These are phyloP conservation scores for Exophiala alcalophila DNA, from an alignment of 2,329 filamentous ascomycete genomes.

Conservation along the genomic window DNA sequence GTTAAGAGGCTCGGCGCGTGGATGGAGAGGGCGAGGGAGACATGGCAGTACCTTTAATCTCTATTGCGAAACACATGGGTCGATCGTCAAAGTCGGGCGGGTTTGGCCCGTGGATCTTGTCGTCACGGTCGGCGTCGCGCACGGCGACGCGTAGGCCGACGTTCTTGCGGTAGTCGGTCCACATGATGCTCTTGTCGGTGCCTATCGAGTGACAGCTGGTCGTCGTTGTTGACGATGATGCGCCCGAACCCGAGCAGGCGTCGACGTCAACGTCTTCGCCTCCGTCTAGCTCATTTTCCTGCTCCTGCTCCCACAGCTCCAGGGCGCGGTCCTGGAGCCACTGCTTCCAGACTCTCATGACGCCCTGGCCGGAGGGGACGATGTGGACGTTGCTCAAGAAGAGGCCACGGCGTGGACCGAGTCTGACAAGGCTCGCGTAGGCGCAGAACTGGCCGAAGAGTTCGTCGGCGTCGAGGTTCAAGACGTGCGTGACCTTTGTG, in stretches of 20 bases:
- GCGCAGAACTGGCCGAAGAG: slow-evolving; percentile 72
- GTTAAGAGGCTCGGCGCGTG: not conserved
- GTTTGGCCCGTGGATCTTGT: slow-evolving; percentile 24
- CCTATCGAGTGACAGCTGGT: slow-evolving; percentile 21
- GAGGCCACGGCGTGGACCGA: slow-evolving; percentile 58
- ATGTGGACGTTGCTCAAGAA: slow-evolving; percentile 65
- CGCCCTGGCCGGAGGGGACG: slow-evolving; percentile 54
- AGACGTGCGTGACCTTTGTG: slow-evolving; percentile 54
- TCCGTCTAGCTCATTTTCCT: slow-evolving; percentile 30
- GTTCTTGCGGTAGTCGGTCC: slow-evolving; percentile 62
- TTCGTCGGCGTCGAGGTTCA: slow-evolving; percentile 67
- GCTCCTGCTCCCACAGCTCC: slow-evolving; percentile 30
- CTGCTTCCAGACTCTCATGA: slow-evolving; percentile 68
- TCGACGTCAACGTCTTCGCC: slow-evolving; percentile 12
- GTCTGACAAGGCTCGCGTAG: slow-evolving; percentile 65
- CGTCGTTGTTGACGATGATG: no score
- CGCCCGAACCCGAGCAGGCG: no score
- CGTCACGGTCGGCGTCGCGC: slow-evolving; percentile 50
- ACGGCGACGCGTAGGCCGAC: slow-evolving; percentile 70
- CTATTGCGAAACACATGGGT: slow-evolving; percentile 66
- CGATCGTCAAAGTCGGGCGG: slow-evolving; percentile 52
- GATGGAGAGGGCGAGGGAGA: slow-evolving; percentile 35
- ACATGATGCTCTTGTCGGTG: slow-evolving; percentile 54
- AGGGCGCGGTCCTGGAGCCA: slow-evolving; percentile 59
- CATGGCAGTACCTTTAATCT: slow-evolving; percentile 77